phyloP scores from a whole-genome alignment of 148 eudicot genomes.

The Fallopia convolvulus region DNA sequence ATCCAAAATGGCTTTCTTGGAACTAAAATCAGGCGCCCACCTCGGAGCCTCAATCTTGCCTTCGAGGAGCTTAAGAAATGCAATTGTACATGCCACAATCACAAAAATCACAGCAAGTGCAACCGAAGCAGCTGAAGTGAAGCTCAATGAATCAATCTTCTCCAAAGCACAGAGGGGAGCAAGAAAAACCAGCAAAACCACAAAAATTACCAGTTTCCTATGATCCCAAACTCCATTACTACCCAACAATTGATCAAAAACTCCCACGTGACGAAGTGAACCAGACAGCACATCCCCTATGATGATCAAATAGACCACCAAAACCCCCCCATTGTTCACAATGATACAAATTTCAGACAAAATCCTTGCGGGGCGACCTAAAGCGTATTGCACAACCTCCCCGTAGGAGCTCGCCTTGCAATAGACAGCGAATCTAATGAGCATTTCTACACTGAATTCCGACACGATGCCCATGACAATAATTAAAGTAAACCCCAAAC shows the following conservation, averaged over 20 bases:
- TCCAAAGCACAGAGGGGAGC: constrained; percentile 86
- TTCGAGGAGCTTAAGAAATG: constrained; percentile 61
- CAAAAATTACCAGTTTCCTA: constrained; percentile 61
- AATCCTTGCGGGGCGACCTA: constrained; percentile 66
- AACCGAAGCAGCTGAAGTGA: constrained; percentile 93
- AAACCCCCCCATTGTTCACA: constrained; percentile 80
- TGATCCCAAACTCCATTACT: constrained; percentile 82
- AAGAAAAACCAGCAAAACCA: constrained; percentile 56
- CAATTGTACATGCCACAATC: constrained; percentile 52
- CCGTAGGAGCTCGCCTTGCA: constrained; percentile 74
- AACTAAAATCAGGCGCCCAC: constrained; percentile 80
- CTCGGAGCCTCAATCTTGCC: constrained; percentile 73
- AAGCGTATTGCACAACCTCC: constrained; percentile 74
- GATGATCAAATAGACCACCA: constrained; percentile 88
- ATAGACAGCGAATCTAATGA: constrained; percentile 61
- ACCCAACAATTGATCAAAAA: constrained; percentile 81
- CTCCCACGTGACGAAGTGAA: constrained; percentile 66
- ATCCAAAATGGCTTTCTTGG: constrained; percentile 68
- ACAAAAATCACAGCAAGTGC: constrained; percentile 88
- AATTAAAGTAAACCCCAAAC: constrained; percentile 58
- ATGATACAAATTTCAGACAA: constrained; percentile 81
- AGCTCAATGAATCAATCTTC: constrained; percentile 85
- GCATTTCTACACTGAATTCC: constrained; percentile 69
- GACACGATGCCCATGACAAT: constrained; percentile 80
- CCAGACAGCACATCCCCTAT: constrained; percentile 97